Evolutionary conservation across 192 early-diverging fungal species (phyloP), one percentile per base, ranked within the genome.

Genomic region (Oehlia diaphana): DNA sequence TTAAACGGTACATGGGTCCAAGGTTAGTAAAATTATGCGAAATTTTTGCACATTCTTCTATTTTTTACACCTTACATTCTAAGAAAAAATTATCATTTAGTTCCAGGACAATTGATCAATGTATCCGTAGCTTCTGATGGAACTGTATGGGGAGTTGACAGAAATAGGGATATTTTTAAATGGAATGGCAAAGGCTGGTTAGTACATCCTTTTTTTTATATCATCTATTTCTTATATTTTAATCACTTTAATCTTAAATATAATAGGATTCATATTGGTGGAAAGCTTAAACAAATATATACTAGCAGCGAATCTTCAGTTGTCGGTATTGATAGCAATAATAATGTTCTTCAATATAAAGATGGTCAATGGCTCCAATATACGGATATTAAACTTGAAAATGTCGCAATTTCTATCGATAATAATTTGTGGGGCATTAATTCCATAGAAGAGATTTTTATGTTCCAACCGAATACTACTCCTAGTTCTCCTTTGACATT

Each of bases 321-420:
- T 9, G 65, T 67, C 3, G 65, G 65, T 5, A 14, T 67, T 16
- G 31, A 39, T 67, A 9, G 19, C 31, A 67, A 67, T 39, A 35
- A 67, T 67, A 2, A 35, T 33, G 9, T 67, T 12, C 31, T 35
- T 67, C 65, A 67, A 67, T 67, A 67, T 67, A 28, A 37, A 3
- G 37, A 67, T 67, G 9, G 9, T 16, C 2, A 9, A 9, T 67
- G 65, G 65, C 1, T 3, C 9, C 31, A 33, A 16, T 67, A 33
- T 10, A 67, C 6, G 31, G 65, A 8, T 33, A 16, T 16, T 67
- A 12, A 13, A 14, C 6, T 33, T 2, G 35, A 37, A 37, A 37
- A 67, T 67, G 28, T 67, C 1, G 65, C 65, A 33, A 67, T 67
- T 67, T 67, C 65, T 67, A 67, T 67, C 37, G 65, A 67, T 67